Evolutionary conservation across 31 red algal genomes (phyloP).

Genomic region (Endocladia muricata): DNA sequence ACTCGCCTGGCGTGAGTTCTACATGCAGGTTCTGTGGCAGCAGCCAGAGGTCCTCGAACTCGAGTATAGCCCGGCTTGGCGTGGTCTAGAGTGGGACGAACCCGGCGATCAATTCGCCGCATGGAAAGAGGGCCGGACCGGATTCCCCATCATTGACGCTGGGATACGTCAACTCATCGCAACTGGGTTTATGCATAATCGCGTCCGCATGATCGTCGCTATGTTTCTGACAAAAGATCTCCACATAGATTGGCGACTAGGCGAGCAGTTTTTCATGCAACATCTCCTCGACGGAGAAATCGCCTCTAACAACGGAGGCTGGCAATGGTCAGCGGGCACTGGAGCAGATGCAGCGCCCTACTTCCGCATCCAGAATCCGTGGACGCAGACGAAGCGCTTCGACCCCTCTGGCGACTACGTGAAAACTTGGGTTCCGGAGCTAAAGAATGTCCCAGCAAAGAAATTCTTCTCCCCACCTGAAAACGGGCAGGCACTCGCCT

Average conservation of each 20-base stretch:
- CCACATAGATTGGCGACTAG: conserved; percentile 25
- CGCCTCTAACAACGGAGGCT: conserved; percentile 1
- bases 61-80: background rate
- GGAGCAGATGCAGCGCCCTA: conserved; percentile 36
- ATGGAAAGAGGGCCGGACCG: conserved; percentile 16
- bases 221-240: conserved; percentile 37
- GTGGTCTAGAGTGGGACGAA: background rate
- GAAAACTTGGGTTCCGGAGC: background rate
- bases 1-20: conserved; percentile 16
- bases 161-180: conserved; percentile 35
- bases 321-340: conserved; percentile 21
- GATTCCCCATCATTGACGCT: conserved; percentile 39
- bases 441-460: background rate
- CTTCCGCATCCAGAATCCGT: conserved; percentile 29
- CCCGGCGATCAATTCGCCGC: background rate
- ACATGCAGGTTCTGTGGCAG: background rate
- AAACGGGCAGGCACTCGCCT: too few relatives aligned
- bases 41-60: background rate
- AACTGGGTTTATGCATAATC: conserved; percentile 49
- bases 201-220: conserved; percentile 37
- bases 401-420: background rate
- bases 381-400: background rate
- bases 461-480: too few relatives aligned
- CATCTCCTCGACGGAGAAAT: conserved; percentile 2
- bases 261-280: background rate